These are phyloP conservation scores for Cladosporium sp. DNA, from an alignment of 2,329 filamentous ascomycete species.

Conservation along the genomic window DNA sequence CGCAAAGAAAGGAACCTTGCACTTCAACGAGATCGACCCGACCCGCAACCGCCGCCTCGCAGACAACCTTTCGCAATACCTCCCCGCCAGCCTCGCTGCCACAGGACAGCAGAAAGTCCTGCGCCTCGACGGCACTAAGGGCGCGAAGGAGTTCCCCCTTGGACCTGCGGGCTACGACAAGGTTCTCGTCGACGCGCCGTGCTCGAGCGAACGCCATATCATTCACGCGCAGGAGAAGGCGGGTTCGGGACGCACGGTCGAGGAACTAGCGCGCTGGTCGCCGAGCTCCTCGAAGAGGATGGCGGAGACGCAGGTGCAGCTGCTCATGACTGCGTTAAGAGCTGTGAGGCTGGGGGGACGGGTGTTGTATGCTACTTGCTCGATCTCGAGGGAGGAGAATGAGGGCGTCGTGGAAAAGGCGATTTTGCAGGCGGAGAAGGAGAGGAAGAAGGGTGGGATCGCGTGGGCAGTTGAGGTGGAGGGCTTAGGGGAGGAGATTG, in stretches of 20 bases:
- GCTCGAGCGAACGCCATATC: conserved; percentile 37
- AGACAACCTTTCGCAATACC: conserved; percentile 21
- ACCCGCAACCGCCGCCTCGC: conserved; percentile 30
- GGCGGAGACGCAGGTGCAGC: conserved; percentile 29
- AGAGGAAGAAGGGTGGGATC: conserved; percentile 29
- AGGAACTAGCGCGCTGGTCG: conserved; percentile 30
- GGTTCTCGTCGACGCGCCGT: conserved; percentile 37
- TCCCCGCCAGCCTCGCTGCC: conserved; percentile 17
- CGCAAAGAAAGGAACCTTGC: conserved; percentile 27
- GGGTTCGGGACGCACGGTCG: conserved; percentile 18
- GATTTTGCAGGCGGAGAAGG: conserved; percentile 31
- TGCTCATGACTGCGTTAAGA: conserved; percentile 33
- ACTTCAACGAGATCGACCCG: conserved; percentile 33
- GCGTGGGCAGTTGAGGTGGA: conserved; percentile 29
- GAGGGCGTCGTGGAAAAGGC: conserved; percentile 36
- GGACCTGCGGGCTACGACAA: conserved; percentile 34
- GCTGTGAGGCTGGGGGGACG: conserved; percentile 31
- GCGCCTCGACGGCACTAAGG: conserved; percentile 20
- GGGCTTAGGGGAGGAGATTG: conserved; percentile 17
- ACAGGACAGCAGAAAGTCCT: conserved; percentile 16
- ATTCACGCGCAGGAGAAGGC: conserved; percentile 31
- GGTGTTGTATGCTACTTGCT: conserved; percentile 38
- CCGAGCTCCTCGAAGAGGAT: conserved; percentile 31
- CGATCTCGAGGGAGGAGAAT: conserved; percentile 36
- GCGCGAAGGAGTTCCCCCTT: conserved; percentile 21